Conservation (phyloP, 208 protist genomes). For the Kentomonas sorsogonicus region DNA sequence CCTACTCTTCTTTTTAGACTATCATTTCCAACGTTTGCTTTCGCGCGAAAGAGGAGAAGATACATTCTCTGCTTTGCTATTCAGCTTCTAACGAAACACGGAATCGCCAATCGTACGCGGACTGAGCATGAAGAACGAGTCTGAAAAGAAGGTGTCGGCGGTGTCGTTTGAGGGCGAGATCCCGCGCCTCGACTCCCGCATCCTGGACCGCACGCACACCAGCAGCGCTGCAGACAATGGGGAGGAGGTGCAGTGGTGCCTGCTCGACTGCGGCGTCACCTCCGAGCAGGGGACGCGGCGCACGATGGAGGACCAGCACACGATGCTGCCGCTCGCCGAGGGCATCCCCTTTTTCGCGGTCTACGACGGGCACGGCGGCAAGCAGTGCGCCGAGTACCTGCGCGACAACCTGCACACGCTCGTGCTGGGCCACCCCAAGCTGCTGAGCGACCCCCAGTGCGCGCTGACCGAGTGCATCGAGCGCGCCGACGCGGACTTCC, state of each 20-base stretch:
- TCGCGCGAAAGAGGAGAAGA: neutral
- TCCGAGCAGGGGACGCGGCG: slow-evolving; percentile 71
- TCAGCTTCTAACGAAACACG: too few relatives aligned
- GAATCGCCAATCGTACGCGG: too few relatives aligned
- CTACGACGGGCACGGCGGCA: slow-evolving; percentile 79
- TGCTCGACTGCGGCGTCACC: slow-evolving; percentile 53
- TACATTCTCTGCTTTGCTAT: too few relatives aligned
- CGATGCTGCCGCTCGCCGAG: slow-evolving; percentile 34
- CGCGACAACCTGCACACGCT: slow-evolving; percentile 55
- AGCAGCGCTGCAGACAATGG: slow-evolving; percentile 11
- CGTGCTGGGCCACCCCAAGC: slow-evolving; percentile 35
- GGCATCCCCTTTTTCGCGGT: slow-evolving; percentile 68
- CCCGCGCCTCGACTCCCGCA: too few relatives aligned
- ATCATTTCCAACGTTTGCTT: slow-evolving; percentile 2
- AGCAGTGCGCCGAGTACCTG: slow-evolving; percentile 66
- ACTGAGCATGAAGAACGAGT: too few relatives aligned
- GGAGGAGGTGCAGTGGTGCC: slow-evolving; percentile 11
- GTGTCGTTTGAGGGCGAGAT: too few relatives aligned
- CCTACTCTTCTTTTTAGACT: neutral
- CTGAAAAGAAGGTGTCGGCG: too few relatives aligned
- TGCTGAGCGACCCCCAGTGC: slow-evolving; percentile 28
- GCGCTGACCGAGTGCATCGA: slow-evolving; percentile 58
- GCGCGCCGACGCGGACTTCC: slow-evolving; percentile 58
- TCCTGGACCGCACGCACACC: slow-evolving; percentile 1
- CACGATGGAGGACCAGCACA: slow-evolving; percentile 82